phyloP scores from a whole-genome alignment of 1,139 yeast genomes.

The Barnettozyma hawaiiensis region DNA sequence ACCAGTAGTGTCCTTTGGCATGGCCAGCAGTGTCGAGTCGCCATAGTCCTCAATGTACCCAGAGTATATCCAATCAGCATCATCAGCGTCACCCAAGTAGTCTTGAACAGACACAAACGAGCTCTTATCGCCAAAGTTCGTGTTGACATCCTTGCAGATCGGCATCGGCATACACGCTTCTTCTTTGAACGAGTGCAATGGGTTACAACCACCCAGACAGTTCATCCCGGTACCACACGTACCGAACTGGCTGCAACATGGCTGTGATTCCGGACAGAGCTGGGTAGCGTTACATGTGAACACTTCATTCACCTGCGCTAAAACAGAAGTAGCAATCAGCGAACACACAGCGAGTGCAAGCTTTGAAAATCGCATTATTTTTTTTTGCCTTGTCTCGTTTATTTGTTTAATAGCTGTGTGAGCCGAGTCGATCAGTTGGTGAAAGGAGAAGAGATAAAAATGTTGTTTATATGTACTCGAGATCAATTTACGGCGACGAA shows the following conservation, averaged over 20 bases:
- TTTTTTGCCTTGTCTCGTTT: too few relatives aligned
- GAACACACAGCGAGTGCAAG: conserved; percentile 3
- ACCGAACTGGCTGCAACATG: conserved; percentile 84
- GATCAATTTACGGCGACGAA: too few relatives aligned
- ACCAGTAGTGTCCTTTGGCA: conserved; percentile 77
- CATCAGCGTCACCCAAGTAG: conserved; percentile 68
- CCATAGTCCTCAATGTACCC: conserved; percentile 55
- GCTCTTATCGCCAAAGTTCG: conserved; percentile 37
- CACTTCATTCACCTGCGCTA: conserved; percentile 10
- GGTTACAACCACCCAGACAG: conserved; percentile 75
- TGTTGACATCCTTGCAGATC: conserved; percentile 32
- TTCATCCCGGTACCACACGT: conserved; percentile 77
- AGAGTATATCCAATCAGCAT: conserved; percentile 66
- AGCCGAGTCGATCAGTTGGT: too few relatives aligned
- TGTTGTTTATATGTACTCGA: too few relatives aligned
- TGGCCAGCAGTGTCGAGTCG: conserved; percentile 55
- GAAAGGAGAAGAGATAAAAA: too few relatives aligned
- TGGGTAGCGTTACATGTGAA: conserved; percentile 27
- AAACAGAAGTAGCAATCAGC: conserved; percentile 6
- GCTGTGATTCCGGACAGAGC: conserved; percentile 60
- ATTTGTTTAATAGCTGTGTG: too few relatives aligned
- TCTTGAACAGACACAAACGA: conserved; percentile 27
- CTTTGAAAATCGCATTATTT: conserved; percentile 1
- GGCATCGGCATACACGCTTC: conserved; percentile 65
- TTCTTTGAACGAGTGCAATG: conserved; percentile 41